Base-by-base conservation (phyloP, 2,329 filamentous ascomycete species). In the Fusarium drepaniforme region DNA sequence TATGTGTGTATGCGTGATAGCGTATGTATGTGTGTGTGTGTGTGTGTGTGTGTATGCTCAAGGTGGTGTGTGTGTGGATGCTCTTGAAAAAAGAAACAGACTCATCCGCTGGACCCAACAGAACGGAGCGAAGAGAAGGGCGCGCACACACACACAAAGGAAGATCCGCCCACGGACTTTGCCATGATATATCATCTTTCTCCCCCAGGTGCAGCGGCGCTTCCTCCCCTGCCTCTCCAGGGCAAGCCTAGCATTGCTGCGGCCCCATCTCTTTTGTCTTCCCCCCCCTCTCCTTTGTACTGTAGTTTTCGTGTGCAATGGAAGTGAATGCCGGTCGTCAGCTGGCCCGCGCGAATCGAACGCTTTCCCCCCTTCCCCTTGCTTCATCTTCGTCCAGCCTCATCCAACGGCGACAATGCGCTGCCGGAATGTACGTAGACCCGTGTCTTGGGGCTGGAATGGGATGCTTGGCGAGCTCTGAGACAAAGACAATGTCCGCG, bases 401-500 rank as follows among this genome's bases (percentile, higher is more conserved):
- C 80, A 63, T 74, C 72, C 77, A 75, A 75, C 75, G 78, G 77
- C 81, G 78, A 84, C 82, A 84, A 84, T 84, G 81, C 67, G 33
- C 56, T 75, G 18, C 64, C 72, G 73, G 73, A 75, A 75, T 75
- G 73, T 33, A 56, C 28, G 49, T 68, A 64, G 70, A 71, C 60
- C 60, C 37, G 42, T 62, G 67, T 71, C 70, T 74, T 69, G 68
- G 58, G 64, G 71, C 74, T 82, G 82, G 82, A 83, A 83, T 82
- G 82, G 82, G 83, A 82, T 83, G 82, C 67, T 74, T 65, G 71
- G 59, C 65, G 72, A 62, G 61, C 72, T 70, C 77, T 82, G 82
- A 83, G 82, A 84, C 82, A 84, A 82, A 80, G 80, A 79, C 80
- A 80, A 82, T 78, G 71, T 72, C 69, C 68, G 68, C 72, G 63